A percentile compares a stretch with the other conserved stretches of the same genome.
phyloP scores from a whole-genome alignment of 257 asterid genomes.

The Lycium ferocissimum region DNA sequence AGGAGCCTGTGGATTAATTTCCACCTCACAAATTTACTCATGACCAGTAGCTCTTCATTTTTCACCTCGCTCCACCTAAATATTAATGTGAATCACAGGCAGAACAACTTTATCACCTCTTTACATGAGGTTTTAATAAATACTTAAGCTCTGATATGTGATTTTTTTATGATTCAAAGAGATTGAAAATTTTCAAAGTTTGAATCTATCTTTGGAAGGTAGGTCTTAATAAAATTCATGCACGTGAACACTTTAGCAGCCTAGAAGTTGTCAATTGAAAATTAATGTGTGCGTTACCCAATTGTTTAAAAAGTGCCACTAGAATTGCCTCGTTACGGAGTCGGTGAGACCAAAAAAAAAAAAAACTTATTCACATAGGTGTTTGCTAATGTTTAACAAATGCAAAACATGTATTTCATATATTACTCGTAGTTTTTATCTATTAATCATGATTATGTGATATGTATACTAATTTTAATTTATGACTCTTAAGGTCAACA shows the following conservation, averaged over 20 bases:
- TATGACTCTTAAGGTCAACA: not conserved
- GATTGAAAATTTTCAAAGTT: constrained; percentile 49
- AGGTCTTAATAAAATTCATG: constrained; percentile 16
- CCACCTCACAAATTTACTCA: constrained; percentile 61
- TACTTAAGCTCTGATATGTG: constrained; percentile 51
- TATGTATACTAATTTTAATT: too few species aligned
- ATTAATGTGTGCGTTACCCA: not conserved
- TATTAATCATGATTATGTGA: not conserved
- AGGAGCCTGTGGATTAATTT: constrained; percentile 90
- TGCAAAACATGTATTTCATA: not conserved
- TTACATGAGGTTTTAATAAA: constrained; percentile 85
- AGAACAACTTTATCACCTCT: constrained; percentile 63
- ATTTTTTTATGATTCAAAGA: not conserved
- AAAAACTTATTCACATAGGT: not conserved
- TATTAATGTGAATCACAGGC: constrained; percentile 93
- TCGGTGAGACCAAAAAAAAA: not conserved
- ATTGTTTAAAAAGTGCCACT: not conserved
- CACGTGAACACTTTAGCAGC: constrained; percentile 30
- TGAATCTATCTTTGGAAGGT: constrained; percentile 43
- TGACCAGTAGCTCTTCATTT: constrained; percentile 38
- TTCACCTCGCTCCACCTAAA: constrained; percentile 45
- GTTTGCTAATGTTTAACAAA: not conserved
- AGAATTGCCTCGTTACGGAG: not conserved
- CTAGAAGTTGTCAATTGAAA: constrained; percentile 6
- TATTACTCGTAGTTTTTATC: too few species aligned